phyloP scores from a whole-genome alignment of 1,284 basidiomycete species.

The Malassezia equina region DNA sequence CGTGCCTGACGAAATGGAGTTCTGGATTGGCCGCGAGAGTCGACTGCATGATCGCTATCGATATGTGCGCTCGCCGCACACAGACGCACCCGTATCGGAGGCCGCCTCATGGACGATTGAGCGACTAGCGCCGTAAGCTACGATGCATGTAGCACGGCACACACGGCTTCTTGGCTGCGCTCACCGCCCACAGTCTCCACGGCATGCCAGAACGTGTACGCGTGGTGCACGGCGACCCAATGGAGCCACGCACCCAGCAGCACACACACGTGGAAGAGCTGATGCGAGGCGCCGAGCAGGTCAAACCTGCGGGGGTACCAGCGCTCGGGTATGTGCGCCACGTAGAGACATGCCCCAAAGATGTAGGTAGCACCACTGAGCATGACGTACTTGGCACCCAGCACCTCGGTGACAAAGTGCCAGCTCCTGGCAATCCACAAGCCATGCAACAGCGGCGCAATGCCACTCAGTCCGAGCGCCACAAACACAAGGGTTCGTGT shows the following conservation, averaged over 20 bases:
- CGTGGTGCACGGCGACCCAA: conserved; percentile 51
- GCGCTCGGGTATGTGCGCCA: conserved; percentile 70
- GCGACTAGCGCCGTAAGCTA: conserved; percentile 11
- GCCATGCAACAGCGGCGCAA: conserved; percentile 64
- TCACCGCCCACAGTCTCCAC: conserved; percentile 22
- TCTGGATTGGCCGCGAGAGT: conserved; percentile 42
- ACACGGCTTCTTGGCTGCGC: conserved; percentile 18
- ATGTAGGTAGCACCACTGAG: conserved; percentile 34
- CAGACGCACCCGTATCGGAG: neutral
- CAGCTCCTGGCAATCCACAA: conserved; percentile 51
- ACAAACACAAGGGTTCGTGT: conserved; percentile 72
- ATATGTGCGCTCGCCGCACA: conserved; percentile 19
- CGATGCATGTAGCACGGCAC: conserved; percentile 17
- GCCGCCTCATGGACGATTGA: conserved; percentile 13
- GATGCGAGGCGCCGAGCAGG: conserved; percentile 52
- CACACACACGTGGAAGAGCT: conserved; percentile 66
- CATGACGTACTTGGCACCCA: conserved; percentile 32
- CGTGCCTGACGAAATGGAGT: conserved; percentile 65
- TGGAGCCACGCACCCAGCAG: conserved; percentile 67
- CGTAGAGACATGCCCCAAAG: conserved; percentile 47
- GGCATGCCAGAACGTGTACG: conserved; percentile 44
- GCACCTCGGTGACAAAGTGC: conserved; percentile 25
- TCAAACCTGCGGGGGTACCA: conserved; percentile 70
- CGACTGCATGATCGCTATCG: conserved; percentile 43
- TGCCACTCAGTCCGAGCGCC: conserved; percentile 63